Base-by-base conservation (phyloP, 441 rosid genomes). In the Daphne laureola region DNA sequence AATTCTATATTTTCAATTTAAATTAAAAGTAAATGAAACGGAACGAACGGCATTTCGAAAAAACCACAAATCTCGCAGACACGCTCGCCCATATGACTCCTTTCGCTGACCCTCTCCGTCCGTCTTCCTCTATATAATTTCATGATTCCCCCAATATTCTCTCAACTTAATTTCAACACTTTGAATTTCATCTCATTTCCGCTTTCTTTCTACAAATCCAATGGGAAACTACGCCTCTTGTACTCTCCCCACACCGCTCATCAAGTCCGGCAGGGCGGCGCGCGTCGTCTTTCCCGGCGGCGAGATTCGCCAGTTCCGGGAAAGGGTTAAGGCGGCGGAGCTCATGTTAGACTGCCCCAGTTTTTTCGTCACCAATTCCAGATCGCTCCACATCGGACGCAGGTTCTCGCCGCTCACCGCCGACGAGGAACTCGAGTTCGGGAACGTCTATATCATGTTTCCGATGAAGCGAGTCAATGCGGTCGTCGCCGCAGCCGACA, bases 171-270 rank as follows among this genome's bases (percentile, higher is more conserved):
- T n/a, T n/a, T 31, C 11, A 5, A 5, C 11, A 31, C 0, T 31
- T 31, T 31, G 11, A 8, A 1, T 31, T 8, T 31, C 38, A 5
- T 8, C 11, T 4, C 11, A 3, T 26, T 1, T 26, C 31, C 31
- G 5, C 0, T 9, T 4, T 12, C n/a, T 44, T 38, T 16, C 31
- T 27, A 14, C 2, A 8, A 31, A 0, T 26, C 6, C 38, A 0
- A 83, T 83, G 90, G 90, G 90, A 11, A 83, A 80, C 47, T 80
- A 69, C 49, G 43, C 72, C 43, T 80, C 90, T 1, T 83, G 90
- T 64, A 52, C 71, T 12, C 50, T 83, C 42, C 36, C 74, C 2
- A 53, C 69, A 3, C 84, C 86, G 1, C 43, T 62, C 43, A 72
- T 69, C 51, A 80, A 67, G 59, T 51, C 5, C 51, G 46, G 62